Evolutionary conservation across 208 protist species (phyloP).

Genomic region (Crithidia acanthocephali): DNA sequence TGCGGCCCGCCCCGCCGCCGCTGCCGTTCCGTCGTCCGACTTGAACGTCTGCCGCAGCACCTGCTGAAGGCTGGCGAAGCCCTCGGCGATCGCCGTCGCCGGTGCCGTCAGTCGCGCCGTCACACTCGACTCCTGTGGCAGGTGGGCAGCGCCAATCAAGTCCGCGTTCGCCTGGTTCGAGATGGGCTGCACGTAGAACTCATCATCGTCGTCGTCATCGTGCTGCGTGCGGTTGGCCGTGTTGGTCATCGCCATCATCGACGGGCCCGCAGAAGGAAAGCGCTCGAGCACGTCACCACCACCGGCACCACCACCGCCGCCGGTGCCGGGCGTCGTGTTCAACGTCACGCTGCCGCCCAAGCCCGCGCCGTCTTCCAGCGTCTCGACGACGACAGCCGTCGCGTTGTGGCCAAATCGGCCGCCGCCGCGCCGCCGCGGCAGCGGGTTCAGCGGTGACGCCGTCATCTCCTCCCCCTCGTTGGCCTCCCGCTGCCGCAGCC

Average conservation of each 20-base stretch:
- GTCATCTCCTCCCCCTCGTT: slow-evolving; percentile 17
- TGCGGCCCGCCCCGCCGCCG: background rate
- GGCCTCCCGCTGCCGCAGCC: slow-evolving; percentile 51
- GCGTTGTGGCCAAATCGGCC: slow-evolving; percentile 23
- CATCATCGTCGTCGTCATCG: slow-evolving; percentile 34
- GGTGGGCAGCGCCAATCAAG: slow-evolving; percentile 23
- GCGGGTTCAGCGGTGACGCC: background rate
- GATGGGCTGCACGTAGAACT: slow-evolving; percentile 43
- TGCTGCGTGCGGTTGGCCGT: background rate
- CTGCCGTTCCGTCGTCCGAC: slow-evolving; percentile 1
- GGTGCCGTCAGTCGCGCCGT: slow-evolving; percentile 18
- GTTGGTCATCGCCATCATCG: background rate
- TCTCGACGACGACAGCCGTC: slow-evolving; percentile 27
- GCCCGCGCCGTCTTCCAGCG: slow-evolving; percentile 19
- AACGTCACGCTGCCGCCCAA: background rate
- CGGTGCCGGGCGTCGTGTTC: background rate
- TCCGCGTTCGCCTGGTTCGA: slow-evolving; percentile 29
- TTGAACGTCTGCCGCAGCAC: slow-evolving; percentile 31
- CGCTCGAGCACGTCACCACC: background rate
- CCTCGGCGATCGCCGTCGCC: slow-evolving; percentile 34
- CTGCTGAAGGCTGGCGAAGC: slow-evolving; percentile 41
- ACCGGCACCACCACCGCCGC: too few relatives aligned
- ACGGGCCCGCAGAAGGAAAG: background rate
- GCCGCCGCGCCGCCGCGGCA: background rate
- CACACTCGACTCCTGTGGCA: slow-evolving; percentile 12